Base-by-base conservation (phyloP, 2,329 filamentous ascomycete genomes). In the Acarospora socialis region DNA sequence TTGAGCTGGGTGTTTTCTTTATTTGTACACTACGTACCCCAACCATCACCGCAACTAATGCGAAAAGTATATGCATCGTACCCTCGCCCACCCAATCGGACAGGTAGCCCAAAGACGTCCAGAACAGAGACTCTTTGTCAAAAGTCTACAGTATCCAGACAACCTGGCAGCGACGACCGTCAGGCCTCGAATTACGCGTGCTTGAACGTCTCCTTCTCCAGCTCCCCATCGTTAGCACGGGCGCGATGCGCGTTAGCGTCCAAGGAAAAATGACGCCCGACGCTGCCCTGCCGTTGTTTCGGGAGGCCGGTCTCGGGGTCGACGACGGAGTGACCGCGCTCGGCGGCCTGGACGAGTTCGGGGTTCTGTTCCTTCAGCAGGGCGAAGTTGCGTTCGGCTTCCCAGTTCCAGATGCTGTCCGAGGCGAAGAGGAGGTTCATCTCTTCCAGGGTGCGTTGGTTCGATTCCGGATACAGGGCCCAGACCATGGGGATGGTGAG, bases 381-480 rank as follows among this genome's bases (percentile, higher is more conserved):
- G 4, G 60, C 63, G 52, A 78, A 80, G 18, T 67, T 73, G 45
- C 59, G 63, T 53, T 80, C 75, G 0, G 74, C 76, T 31, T 79
- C 73, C 77, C 78, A 82, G 1, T 67, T 66, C 73, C 73, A 82
- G 3, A 70, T 69, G 0, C 64, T 73, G 12, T 73, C 61, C 1
- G 72, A 66, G 0, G 77, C 73, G 43, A 84, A 83, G 0, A 83
- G 54, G 0, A 82, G 54, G 38, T 84, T 73, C 60, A 83, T 82
- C 46, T 82, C 77, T 46, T 83, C 79, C 0, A 83, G 58, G 0
- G 77, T 82, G 0, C 78, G 66, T 49, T 80, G 73, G 46, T 76
- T 81, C 3, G 72, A 79, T 48, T 83, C 79, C 0, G 78, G 79
- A 35, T 81, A 83, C 0, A 84, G 46, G 0, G 74, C 73, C 73